Base-by-base conservation (phyloP, 148 eudicot genomes). In the Amaranthus cruentus region DNA sequence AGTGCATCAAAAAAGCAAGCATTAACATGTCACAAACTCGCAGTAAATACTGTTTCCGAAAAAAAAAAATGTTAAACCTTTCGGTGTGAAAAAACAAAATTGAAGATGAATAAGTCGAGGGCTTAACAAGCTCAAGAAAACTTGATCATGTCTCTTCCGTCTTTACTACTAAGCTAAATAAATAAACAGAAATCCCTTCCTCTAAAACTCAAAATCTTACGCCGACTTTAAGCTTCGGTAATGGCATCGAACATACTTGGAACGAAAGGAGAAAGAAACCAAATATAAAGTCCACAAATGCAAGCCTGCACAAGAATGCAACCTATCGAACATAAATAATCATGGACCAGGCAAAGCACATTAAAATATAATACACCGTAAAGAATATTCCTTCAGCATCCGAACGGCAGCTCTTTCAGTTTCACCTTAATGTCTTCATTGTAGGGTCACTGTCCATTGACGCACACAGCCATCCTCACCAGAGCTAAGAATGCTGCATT, bases 401-500 rank as follows among this genome's bases (percentile, higher is more conserved):
- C 62, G 52, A 57, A 51, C 75, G 47, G 47, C 11, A 38, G 49
- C 55, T 46, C 54, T 59, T 46, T 59, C 55, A 46, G 57, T 47
- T 13, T 3, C 11, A 10, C 14, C 38, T 14, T 18, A 38, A 61
- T 43, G 7, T n/a, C 69, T 59, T 79, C 78, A 86, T 71, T 90
- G 85, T 73, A 87, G 85, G 54, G 85, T 76, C 49, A 94, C 47
- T 66, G 68, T 79, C 98, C 98, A 94, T 64, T 88, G 59, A 67
- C 98, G 97, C 68, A 94, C 80, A 73, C 87, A 94, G 61, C 90
- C 97, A 80, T 94, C 98, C 79, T 94, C 98, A 51, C 97, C 97
- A 47, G 98, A 91, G 84, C 98, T 94, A 52, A 82, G 83, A 61
- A 94, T 76, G 60, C 75, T 89, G 80, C 62, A 53, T 0, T 94